Percentiles rank a stretch among this genome's conserved stretches.
phyloP scores from a whole-genome alignment of 2,329 filamentous ascomycete genomes.

The Amylocarpus encephaloides region DNA sequence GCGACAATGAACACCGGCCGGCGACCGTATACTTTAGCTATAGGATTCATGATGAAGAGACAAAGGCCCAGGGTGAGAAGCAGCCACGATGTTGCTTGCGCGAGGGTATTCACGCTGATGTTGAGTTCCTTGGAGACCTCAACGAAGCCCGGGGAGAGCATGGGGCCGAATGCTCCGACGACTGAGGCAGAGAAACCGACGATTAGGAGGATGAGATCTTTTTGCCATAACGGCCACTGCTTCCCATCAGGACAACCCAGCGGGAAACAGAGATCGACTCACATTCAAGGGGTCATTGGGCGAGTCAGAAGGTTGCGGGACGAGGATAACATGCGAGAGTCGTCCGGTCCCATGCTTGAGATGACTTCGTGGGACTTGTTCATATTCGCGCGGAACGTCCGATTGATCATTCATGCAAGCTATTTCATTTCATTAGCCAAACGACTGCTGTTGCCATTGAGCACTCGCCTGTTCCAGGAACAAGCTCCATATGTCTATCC shows the following conservation, averaged over 20 bases:
- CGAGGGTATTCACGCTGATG: conserved; percentile 39
- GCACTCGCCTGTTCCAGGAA: conserved; percentile 42
- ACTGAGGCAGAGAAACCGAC: conserved; percentile 41
- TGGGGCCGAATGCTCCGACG: conserved; percentile 45
- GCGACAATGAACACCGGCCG: conserved; percentile 44
- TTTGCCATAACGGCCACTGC: conserved; percentile 40
- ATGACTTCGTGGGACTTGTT: conserved; percentile 36
- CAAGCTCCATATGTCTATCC: conserved; percentile 38
- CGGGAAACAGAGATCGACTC: conserved; percentile 16
- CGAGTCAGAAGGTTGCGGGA: conserved; percentile 41
- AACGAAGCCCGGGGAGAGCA: conserved; percentile 45
- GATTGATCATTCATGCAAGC: conserved; percentile 41
- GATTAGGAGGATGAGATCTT: conserved; percentile 41
- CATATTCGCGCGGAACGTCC: conserved; percentile 41
- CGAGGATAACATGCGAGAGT: conserved; percentile 21
- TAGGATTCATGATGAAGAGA: conserved; percentile 45
- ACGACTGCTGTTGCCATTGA: background rate
- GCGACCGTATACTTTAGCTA: conserved; percentile 45
- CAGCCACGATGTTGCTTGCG: conserved; percentile 42
- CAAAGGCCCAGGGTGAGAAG: conserved; percentile 42
- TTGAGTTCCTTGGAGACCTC: conserved; percentile 38
- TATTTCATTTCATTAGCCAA: conserved; percentile 12
- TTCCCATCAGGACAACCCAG: background rate
- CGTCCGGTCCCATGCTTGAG: conserved; percentile 20
- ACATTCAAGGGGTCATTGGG: conserved; percentile 45